phyloP scores from a whole-genome alignment of 768 basidiomycete species.

The Mycena venus region DNA sequence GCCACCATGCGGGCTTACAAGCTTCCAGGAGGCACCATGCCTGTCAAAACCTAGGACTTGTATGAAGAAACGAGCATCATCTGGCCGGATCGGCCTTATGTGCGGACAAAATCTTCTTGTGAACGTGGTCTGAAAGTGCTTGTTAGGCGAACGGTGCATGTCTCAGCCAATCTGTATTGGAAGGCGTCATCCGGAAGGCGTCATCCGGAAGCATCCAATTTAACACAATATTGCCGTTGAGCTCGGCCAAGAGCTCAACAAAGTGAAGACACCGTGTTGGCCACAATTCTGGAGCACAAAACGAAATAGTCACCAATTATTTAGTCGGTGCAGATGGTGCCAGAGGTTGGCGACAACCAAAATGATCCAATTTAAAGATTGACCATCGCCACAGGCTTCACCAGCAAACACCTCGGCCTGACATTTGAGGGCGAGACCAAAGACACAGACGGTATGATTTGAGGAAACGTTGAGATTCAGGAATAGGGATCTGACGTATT shows the following conservation, averaged over 20 bases:
- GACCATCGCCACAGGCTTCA: constrained; percentile 21
- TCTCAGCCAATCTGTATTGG: constrained; percentile 30
- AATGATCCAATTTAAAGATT: not conserved
- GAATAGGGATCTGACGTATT: constrained; percentile 35
- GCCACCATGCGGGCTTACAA: constrained; percentile 44
- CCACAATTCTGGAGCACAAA: not conserved
- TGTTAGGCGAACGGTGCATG: constrained; percentile 34
- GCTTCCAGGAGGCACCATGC: constrained; percentile 39
- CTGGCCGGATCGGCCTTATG: constrained; percentile 40
- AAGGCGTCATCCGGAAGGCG: too few species aligned
- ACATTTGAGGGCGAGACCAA: constrained; percentile 40
- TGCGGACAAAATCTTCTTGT: constrained; percentile 16
- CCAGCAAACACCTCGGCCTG: constrained; percentile 36
- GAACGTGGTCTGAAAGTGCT: too few species aligned
- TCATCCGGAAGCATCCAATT: constrained; percentile 33
- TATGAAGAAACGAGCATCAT: constrained; percentile 32
- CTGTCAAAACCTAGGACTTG: constrained; percentile 42
- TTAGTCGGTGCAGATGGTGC: constrained; percentile 38
- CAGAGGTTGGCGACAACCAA: constrained; percentile 19
- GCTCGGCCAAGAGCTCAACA: not conserved
- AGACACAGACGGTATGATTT: constrained; percentile 40
- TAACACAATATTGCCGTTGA: not conserved
- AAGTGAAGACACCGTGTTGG: not conserved
- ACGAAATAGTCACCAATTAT: constrained; percentile 1
- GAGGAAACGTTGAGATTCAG: constrained; percentile 40